A percentile compares a stretch with the other conserved stretches of the same genome.
Evolutionary conservation across 2,329 filamentous ascomycete species (phyloP).

Genomic region (Colletotrichum sp.): DNA sequence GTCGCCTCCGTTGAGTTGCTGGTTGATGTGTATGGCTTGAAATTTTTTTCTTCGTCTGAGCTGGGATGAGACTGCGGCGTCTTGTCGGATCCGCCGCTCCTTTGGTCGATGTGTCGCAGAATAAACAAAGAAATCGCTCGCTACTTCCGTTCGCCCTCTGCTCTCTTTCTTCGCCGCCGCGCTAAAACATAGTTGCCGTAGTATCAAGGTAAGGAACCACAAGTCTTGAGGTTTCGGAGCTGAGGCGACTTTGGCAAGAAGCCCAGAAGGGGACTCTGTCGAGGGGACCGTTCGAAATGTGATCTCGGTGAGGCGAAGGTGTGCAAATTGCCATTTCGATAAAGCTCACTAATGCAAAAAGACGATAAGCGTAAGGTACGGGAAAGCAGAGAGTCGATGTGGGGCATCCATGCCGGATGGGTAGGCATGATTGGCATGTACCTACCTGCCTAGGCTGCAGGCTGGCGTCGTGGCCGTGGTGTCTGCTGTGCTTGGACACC

Average conservation of each 20-base stretch:
- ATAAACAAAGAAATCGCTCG: slow-evolving; percentile 8
- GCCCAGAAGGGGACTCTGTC: background rate
- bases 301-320: slow-evolving; percentile 1
- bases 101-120: slow-evolving; percentile 1
- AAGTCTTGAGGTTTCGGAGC: background rate
- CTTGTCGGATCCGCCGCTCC: slow-evolving; percentile 6
- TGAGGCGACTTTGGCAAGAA: background rate
- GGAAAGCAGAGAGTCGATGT: slow-evolving; percentile 3
- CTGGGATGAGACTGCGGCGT: background rate
- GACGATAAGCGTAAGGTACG: slow-evolving; percentile 2
- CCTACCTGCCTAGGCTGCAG: background rate
- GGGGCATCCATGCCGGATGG: background rate
- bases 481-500: background rate
- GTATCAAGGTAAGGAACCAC: background rate
- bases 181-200: background rate
- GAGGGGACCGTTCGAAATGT: background rate
- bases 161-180: background rate
- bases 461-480: background rate
- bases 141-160: background rate
- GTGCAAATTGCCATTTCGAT: slow-evolving; percentile 1
- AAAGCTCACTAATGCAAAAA: slow-evolving; percentile 20
- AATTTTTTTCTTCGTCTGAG: background rate
- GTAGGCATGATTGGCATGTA: background rate
- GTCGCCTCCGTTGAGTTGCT: background rate
- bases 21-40: background rate